Evolutionary conservation across 208 protist species (phyloP).

Genomic region (Trypanosoma platydactyli): DNA sequence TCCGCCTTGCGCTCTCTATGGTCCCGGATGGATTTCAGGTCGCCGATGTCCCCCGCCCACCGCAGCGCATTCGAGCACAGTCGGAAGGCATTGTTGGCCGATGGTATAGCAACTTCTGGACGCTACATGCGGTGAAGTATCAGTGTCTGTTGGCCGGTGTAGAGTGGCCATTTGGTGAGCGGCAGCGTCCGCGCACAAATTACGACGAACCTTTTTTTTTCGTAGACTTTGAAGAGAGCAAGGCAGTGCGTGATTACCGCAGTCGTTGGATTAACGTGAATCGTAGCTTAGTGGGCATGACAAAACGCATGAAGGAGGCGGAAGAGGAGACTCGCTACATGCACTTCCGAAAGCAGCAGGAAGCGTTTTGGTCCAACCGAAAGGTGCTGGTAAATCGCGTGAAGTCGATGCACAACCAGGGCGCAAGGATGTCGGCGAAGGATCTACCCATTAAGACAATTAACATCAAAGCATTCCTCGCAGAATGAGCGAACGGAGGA

Average conservation of each 20-base stretch:
- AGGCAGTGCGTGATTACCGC: slow-evolving; percentile 85
- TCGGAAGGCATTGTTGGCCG: slow-evolving; percentile 87
- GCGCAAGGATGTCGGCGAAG: slow-evolving; percentile 62
- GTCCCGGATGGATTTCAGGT: slow-evolving; percentile 80
- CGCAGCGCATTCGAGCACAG: slow-evolving; percentile 82
- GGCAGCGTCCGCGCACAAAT: slow-evolving; percentile 76
- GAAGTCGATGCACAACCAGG: slow-evolving; percentile 90
- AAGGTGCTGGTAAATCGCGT: slow-evolving; percentile 90
- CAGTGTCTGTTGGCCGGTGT: slow-evolving; percentile 80
- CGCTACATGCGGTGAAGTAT: slow-evolving; percentile 85
- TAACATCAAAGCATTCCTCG: slow-evolving; percentile 86
- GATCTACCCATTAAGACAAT: slow-evolving; percentile 86
- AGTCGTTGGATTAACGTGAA: slow-evolving; percentile 92
- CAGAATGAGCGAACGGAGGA: slow-evolving; percentile 33
- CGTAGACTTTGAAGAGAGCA: slow-evolving; percentile 90
- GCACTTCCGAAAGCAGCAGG: slow-evolving; percentile 82
- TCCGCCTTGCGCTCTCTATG: slow-evolving; percentile 71
- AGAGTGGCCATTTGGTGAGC: slow-evolving; percentile 80
- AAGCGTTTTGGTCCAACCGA: slow-evolving; percentile 89
- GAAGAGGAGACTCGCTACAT: slow-evolving; percentile 90
- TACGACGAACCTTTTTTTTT: slow-evolving; percentile 91
- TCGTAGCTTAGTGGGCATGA: slow-evolving; percentile 88
- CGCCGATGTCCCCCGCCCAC: slow-evolving; percentile 80
- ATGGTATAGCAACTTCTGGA: slow-evolving; percentile 94
- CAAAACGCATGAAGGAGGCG: slow-evolving; percentile 81